Percentiles rank a stretch among this genome's conserved stretches.
Evolutionary conservation across 2,329 filamentous ascomycete species (phyloP).

Genomic region (Microdochium bolleyi): DNA sequence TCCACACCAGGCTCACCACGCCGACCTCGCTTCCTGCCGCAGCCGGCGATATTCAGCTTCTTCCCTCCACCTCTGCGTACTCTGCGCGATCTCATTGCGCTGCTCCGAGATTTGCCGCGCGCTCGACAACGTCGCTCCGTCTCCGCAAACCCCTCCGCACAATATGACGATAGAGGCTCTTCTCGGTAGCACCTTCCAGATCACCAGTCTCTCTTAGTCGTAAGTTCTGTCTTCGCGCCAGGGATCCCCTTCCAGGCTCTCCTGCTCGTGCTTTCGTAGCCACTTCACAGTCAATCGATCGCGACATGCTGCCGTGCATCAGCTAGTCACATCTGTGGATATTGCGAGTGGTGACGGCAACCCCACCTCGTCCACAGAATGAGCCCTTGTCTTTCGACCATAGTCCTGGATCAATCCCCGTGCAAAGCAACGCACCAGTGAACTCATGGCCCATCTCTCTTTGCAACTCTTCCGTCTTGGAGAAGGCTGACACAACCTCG

Average conservation of each 20-base stretch:
- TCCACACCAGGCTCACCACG: background rate
- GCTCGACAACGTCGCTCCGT: background rate
- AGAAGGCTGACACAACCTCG: background rate
- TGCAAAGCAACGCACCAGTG: background rate
- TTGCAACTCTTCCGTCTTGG: background rate
- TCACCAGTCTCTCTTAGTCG: background rate
- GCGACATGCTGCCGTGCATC: no score
- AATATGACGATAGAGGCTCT: background rate
- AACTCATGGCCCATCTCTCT: background rate
- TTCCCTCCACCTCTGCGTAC: background rate
- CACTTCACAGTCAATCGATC: no score
- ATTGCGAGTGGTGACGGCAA: background rate
- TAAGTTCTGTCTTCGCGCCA: background rate
- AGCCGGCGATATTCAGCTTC: background rate
- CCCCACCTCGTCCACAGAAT: constrained; percentile 9
- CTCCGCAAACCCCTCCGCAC: background rate
- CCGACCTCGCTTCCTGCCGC: background rate
- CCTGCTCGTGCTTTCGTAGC: background rate
- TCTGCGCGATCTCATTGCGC: background rate
- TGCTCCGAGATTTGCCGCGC: background rate
- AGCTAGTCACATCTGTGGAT: background rate
- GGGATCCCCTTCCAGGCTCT: background rate
- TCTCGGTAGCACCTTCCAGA: background rate
- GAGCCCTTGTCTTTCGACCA: constrained; percentile 63
- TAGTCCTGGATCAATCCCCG: constrained; percentile 22